Conservation (phyloP, 495 filamentous ascomycete species). For the Aspergillus diversus region DNA sequence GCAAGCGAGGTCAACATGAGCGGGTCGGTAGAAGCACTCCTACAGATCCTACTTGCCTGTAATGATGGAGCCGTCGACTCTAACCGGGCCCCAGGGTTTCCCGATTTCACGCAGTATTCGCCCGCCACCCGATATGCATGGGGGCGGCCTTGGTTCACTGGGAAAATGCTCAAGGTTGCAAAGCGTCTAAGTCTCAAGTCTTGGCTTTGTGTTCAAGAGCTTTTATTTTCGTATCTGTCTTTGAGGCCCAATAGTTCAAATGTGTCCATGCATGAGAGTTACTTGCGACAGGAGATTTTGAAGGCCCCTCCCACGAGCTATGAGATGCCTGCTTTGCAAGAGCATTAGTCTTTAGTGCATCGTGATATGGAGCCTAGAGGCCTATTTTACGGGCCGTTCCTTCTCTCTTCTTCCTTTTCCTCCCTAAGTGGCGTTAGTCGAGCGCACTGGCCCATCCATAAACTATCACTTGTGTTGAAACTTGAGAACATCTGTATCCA, state of each 20-base stretch:
- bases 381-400: neutral
- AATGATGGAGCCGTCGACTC: slow-evolving; percentile 30
- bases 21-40: slow-evolving; percentile 41
- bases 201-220: slow-evolving; percentile 38
- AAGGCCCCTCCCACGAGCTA: slow-evolving; percentile 42
- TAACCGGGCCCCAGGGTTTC: neutral
- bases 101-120: slow-evolving; percentile 42
- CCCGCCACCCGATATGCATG: slow-evolving; percentile 29
- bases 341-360: slow-evolving; percentile 10
- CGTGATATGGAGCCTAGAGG: neutral
- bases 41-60: slow-evolving; percentile 45
- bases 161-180: slow-evolving; percentile 48
- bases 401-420: neutral
- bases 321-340: slow-evolving; percentile 35
- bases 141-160: slow-evolving; percentile 44
- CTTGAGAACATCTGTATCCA: no score
- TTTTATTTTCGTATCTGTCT: slow-evolving; percentile 42
- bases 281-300: slow-evolving; percentile 41
- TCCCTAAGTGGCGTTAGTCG: neutral
- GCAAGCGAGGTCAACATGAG: slow-evolving; percentile 43
- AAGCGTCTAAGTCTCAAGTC: slow-evolving; percentile 39
- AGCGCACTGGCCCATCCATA: no score
- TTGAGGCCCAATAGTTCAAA: slow-evolving; percentile 28
- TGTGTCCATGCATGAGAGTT: slow-evolving; percentile 34
- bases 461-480: no score